phyloP scores from a whole-genome alignment of 345 rosid genomes.

The Gynandropsis gynandra region DNA sequence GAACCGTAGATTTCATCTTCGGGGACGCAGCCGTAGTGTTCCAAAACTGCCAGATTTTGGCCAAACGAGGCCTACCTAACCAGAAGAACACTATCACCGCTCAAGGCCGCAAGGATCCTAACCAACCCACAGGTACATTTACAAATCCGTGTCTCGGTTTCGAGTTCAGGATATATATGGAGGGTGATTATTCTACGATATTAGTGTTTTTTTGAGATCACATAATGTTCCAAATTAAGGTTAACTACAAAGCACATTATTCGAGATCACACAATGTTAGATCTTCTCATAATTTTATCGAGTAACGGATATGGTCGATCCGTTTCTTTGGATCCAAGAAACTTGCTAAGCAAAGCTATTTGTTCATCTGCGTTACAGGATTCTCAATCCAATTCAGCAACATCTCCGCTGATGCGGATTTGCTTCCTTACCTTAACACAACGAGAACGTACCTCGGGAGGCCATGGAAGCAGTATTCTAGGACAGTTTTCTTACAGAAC shows the following conservation, averaged over 20 bases:
- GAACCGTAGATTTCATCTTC: conserved; percentile 84
- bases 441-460: conserved; percentile 72
- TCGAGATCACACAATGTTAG: too few relatives aligned
- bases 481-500: conserved; percentile 71
- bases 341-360: not conserved
- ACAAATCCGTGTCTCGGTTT: too few relatives aligned
- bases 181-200: too few relatives aligned
- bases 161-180: too few relatives aligned
- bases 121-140: conserved; percentile 69
- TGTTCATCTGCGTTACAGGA: conserved; percentile 31
- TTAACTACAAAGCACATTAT: too few relatives aligned
- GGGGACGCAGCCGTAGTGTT: conserved; percentile 72
- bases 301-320: not conserved
- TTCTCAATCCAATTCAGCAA: conserved; percentile 87
- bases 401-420: conserved; percentile 56
- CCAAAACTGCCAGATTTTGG: conserved; percentile 70
- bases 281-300: conserved; percentile 31
- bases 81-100: conserved; percentile 88
- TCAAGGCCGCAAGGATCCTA: conserved; percentile 62
- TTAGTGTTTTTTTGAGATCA: conserved; percentile 29
- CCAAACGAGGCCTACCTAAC: conserved; percentile 49
- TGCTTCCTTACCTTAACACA: conserved; percentile 38
- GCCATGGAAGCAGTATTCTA: conserved; percentile 83
- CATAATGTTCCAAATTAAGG: too few relatives aligned
- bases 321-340: conserved; percentile 11